Evolutionary conservation across 306 rosid species (phyloP).

Genomic region (Trifolium dubium): DNA sequence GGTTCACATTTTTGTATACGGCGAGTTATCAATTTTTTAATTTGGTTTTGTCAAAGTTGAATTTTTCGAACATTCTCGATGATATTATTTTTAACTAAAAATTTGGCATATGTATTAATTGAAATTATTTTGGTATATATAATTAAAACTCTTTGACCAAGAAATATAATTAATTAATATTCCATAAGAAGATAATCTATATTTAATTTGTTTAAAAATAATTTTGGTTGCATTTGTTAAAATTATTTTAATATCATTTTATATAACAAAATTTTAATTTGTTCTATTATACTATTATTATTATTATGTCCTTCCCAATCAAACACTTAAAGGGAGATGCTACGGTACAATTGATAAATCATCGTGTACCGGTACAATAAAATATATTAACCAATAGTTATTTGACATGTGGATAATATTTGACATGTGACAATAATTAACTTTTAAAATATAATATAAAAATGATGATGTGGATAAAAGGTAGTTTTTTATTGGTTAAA

Average conservation of each 20-base stretch:
- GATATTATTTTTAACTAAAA: neutral
- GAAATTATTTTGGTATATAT: neutral
- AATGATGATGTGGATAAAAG: no score
- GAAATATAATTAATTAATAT: neutral
- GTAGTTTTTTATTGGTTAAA: no score
- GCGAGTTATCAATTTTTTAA: no score
- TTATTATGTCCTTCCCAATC: neutral
- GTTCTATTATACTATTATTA: neutral
- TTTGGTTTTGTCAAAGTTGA: neutral
- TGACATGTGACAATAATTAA: no score
- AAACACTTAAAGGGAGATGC: neutral
- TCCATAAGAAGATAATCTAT: neutral
- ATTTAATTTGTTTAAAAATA: neutral
- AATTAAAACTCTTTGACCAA: neutral
- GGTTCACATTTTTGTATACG: no score
- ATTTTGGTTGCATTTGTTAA: neutral
- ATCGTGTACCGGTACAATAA: no score
- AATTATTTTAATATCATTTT: neutral
- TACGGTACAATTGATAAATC: no score
- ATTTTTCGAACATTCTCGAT: neutral
- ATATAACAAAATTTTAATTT: neutral
- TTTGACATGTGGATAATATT: no score
- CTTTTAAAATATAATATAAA: no score
- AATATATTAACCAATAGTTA: no score
- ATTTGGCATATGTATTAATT: neutral